phyloP scores from a whole-genome alignment of 2,329 filamentous ascomycete genomes.

The Aureobasidium sp. region DNA sequence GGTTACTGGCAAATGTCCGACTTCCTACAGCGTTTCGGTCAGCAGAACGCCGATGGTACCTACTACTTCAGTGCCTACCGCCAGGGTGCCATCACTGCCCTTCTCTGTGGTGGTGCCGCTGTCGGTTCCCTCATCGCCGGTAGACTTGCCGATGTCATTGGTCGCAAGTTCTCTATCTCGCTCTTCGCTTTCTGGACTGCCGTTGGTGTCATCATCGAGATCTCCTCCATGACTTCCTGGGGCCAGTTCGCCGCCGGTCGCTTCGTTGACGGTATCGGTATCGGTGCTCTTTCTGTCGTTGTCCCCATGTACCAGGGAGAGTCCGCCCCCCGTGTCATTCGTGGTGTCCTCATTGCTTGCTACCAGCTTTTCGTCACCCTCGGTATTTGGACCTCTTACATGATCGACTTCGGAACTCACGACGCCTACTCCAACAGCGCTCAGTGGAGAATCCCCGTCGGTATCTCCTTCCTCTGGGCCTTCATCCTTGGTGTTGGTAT shows the following conservation, averaged over 20 bases:
- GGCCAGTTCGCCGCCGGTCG: conserved; percentile 44
- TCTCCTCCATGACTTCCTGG: conserved; percentile 35
- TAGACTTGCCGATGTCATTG: conserved; percentile 48
- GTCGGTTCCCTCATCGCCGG: conserved; percentile 36
- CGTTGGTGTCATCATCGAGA: conserved; percentile 38
- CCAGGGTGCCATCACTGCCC: conserved; percentile 35
- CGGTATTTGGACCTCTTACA: conserved; percentile 32
- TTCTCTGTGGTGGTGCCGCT: conserved; percentile 40
- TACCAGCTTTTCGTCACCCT: conserved; percentile 42
- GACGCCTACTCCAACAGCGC: conserved; percentile 18
- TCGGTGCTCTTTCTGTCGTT: conserved; percentile 44
- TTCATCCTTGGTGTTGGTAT: conserved; percentile 28
- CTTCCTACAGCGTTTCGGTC: conserved; percentile 51
- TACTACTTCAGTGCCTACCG: conserved; percentile 28
- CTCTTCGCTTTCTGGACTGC: conserved; percentile 40
- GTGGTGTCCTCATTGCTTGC: conserved; percentile 53
- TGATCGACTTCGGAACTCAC: conserved; percentile 27
- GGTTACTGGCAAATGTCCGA: conserved; percentile 39
- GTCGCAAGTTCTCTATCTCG: conserved; percentile 40
- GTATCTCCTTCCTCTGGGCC: conserved; percentile 27
- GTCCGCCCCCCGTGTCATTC: conserved; percentile 54
- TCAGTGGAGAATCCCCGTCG: conserved; percentile 28
- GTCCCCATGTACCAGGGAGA: conserved; percentile 64
- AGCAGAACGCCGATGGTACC: conserved; percentile 34
- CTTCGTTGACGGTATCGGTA: conserved; percentile 36